Evolutionary conservation across 139 green algal genomes (phyloP).

Genomic region (Marvania coccoides): DNA sequence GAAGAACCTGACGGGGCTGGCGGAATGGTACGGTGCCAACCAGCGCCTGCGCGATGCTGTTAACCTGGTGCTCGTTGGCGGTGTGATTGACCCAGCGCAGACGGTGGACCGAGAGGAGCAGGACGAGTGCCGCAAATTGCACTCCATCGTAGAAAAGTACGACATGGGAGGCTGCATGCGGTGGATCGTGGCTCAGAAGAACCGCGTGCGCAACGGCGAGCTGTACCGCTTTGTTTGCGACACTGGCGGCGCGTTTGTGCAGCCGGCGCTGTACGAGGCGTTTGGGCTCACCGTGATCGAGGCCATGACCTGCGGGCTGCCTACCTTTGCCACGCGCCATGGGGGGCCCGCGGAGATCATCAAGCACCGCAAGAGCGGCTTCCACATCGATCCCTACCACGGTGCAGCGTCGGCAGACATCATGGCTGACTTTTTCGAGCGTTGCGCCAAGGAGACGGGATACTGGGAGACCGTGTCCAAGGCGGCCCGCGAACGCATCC

Average conservation of each 20-base stretch:
- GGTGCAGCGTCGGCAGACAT: constrained; percentile 38
- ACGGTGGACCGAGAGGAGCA: constrained; percentile 63
- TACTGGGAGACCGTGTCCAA: constrained; percentile 47
- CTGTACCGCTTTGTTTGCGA: constrained; percentile 69
- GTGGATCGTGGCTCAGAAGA: constrained; percentile 65
- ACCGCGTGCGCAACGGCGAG: constrained; percentile 62
- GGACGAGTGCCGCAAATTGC: constrained; percentile 62
- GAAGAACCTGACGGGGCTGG: constrained; percentile 81
- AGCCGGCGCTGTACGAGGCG: constrained; percentile 66
- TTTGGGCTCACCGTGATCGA: constrained; percentile 80
- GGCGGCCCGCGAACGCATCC: constrained; percentile 31
- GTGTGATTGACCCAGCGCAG: constrained; percentile 48
- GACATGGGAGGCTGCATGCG: constrained; percentile 48
- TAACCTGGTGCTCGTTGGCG: constrained; percentile 78
- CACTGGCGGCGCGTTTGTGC: constrained; percentile 65
- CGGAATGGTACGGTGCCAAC: constrained; percentile 51
- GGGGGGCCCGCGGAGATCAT: constrained; percentile 69
- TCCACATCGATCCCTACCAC: constrained; percentile 80
- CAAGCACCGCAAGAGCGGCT: constrained; percentile 59
- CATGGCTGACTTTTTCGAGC: constrained; percentile 77
- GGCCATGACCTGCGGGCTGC: constrained; percentile 72
- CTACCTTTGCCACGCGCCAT: constrained; percentile 64
- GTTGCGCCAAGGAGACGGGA: constrained; percentile 22
- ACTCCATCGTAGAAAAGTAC: constrained; percentile 54
- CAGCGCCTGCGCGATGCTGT: constrained; percentile 43